Base-by-base conservation (phyloP, 305 asterid species). In the Andrographis paniculata region DNA sequence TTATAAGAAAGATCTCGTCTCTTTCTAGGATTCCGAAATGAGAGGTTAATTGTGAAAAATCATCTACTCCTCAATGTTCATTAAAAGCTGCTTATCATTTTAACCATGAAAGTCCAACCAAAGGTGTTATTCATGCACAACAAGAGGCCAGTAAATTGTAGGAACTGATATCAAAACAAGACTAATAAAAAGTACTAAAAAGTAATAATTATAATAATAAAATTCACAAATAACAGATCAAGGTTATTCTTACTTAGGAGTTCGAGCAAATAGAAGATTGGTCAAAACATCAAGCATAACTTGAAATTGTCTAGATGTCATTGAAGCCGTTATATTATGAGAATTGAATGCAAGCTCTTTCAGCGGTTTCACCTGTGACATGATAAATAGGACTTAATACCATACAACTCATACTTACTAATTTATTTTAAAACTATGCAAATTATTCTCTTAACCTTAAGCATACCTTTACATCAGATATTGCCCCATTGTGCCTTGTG, bases 241-340 rank as follows among this genome's bases (percentile, higher is more conserved):
- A 21, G 58, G 47, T 17, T 56, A 42, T 61, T 37, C 96, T 79
- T 78, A 92, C 99, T 87, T 92, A 0, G 97, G 99, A 69, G 78
- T 88, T 66, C 99, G 82, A 56, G 95, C 97, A 84, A 92, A 92
- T 24, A 92, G 95, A 71, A 92, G 97, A 71, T 92, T 92, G 72
- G 95, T 84, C 79, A 92, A 72, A 61, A 92, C 99, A 70, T 92
- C 99, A 56, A 87, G 95, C 99, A 92, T 92, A 73, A 92, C 95
- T 71, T 92, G 99, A 76, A 92, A 92, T 71, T 92, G 99, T 52
- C 97, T 80, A 52, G 99, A 87, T 24, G 99, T 92, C 99, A 92
- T 92, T 54, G 95, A 75, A 61, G 97, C 99, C 17, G 95, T 92
- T 55, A 92, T 92, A 61, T 87, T 78, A 38, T 56, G 76, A 42